Percentiles rank a stretch among this genome's conserved stretches.
Evolutionary conservation across 1,284 basidiomycete genomes (phyloP).

Genomic region (Cutaneotrichosporon cavernicola): DNA sequence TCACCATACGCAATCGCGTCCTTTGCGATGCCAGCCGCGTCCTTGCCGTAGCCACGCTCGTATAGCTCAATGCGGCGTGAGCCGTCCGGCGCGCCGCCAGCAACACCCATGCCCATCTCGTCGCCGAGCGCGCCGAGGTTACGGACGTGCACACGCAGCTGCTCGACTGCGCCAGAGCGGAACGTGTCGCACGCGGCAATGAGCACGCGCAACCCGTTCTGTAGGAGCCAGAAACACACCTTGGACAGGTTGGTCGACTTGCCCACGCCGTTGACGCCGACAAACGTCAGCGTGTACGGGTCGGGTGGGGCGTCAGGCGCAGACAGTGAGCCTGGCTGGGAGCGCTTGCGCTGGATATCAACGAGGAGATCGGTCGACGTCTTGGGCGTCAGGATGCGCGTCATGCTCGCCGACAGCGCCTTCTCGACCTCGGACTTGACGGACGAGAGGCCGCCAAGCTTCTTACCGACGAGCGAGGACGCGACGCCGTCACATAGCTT

Average conservation of each 20-base stretch:
- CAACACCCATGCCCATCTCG: constrained; percentile 57
- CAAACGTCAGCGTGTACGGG: constrained; percentile 93
- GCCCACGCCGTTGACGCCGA: constrained; percentile 99
- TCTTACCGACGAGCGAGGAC: constrained; percentile 82
- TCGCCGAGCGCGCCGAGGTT: constrained; percentile 87
- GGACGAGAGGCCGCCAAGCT: constrained; percentile 79
- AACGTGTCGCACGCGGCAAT: constrained; percentile 99
- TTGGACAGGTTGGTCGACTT: constrained; percentile 98
- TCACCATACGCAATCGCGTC: constrained; percentile 87
- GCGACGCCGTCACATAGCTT: constrained; percentile 93
- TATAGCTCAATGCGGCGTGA: constrained; percentile 70
- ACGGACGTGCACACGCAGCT: constrained; percentile 91
- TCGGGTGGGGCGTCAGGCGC: constrained; percentile 59
- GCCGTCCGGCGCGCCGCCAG: constrained; percentile 8
- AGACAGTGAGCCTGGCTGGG: constrained; percentile 65
- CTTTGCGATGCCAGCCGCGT: constrained; percentile 94
- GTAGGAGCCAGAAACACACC: constrained; percentile 98
- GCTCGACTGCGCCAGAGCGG: constrained; percentile 95
- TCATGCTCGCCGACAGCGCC: constrained; percentile 82
- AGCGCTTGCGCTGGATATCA: constrained; percentile 58
- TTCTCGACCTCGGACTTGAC: constrained; percentile 79
- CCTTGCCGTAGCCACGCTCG: constrained; percentile 96
- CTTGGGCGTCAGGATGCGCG: constrained; percentile 91
- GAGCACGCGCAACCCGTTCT: constrained; percentile 87
- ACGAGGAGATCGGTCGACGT: constrained; percentile 93